Evolutionary conservation across 1,284 basidiomycete genomes (phyloP), one percentile per base, ranked within the genome.

Genomic region (Vanrija pseudolonga): DNA sequence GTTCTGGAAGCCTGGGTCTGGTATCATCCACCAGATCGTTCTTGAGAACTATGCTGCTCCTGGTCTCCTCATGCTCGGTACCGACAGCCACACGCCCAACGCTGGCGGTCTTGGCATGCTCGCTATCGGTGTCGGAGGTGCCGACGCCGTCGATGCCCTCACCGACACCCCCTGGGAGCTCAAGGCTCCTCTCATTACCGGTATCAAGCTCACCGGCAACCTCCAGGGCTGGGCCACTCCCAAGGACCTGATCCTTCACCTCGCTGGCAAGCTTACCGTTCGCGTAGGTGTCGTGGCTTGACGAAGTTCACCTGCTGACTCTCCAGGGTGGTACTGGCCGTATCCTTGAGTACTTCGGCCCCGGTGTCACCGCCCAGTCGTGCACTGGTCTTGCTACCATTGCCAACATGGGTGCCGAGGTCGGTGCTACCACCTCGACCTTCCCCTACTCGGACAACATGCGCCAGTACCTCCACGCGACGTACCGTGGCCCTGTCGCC

Each of bases 41-140:
- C 84, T 98, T 68, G 95, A 98, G 79, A 98, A 98, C 82, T 98
- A 98, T 77, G 96, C 95, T 15, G 92, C 95, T 85, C 95, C 95
- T 53, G 95, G 95, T 82, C 90, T 92, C 76, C 83, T 99, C 57
- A 98, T 99, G 96, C 96, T 98, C 68, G 96, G 96, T 78, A 98
- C 95, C 60, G 95, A 98, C 81, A 98, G 95, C 51, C 96, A 98
- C 80, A 98, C 95, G 17, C 95, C 96, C 54, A 98, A 98, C 77
- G 96, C 96, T 59, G 95, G 95, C 80, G 95, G 95, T 83, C 86
- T 98, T 66, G 94, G 93, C 68, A 98, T 98, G 93, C 83, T 98
- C 74, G 95, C 95, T 53, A 95, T 93, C 74, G 95, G 95, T 86
- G 95, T 98, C 65, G 96, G 96, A 76, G 96, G 95, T 82, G 95